Evolutionary conservation across 108 stramenopile species (phyloP), one percentile per base, ranked within the genome.

Genomic region (Cyclostephanos invisitatus): DNA sequence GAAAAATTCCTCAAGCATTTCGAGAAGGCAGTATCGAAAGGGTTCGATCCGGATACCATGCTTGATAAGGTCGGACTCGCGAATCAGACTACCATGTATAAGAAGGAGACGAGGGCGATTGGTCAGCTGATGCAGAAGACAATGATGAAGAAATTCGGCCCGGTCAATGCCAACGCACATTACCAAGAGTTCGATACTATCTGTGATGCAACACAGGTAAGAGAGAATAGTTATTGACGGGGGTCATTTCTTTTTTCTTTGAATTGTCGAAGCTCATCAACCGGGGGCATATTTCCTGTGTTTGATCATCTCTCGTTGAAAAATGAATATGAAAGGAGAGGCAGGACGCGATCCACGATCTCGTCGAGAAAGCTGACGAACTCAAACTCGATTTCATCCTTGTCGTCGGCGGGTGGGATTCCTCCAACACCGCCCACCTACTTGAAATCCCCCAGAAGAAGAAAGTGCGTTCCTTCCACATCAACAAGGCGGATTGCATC

Each of bases 61-160:
- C 86, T 98, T 46, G 46, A 76, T 15, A 98, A 97, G 84, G 83
- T 98, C 50, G 97, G 97, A 21, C 71, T 98, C 56, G 97, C 97
- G 40, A 98, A 98, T 83, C 97, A 98, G 84, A 98, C 97, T 21
- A 98, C 97, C 56, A 98, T 98, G 97, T 98, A 98, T 84, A 98
- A 98, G 90, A 92, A 96, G 72, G 97, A 98, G 80, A 98, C 97
- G 12, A 84, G 94, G 53, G 96, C 91, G 14, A 96, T 98, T 67
- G 97, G 97, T 8, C 89, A 95, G 72, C 67, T 96, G 42, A 84
- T 97, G 59, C 95, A 97, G 82, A 96, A 95, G 83, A 71, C 92
- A 1, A 84, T 94, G 80, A 93, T 97, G 78, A 84, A 87, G 60
- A 95, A 95, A 78, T 93, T 80, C 79, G 95, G 95, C 20, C 94